A percentile compares a stretch with the other conserved stretches of the same genome.
phyloP scores from a whole-genome alignment of 1,284 basidiomycete genomes.

The Tilletia indica region DNA sequence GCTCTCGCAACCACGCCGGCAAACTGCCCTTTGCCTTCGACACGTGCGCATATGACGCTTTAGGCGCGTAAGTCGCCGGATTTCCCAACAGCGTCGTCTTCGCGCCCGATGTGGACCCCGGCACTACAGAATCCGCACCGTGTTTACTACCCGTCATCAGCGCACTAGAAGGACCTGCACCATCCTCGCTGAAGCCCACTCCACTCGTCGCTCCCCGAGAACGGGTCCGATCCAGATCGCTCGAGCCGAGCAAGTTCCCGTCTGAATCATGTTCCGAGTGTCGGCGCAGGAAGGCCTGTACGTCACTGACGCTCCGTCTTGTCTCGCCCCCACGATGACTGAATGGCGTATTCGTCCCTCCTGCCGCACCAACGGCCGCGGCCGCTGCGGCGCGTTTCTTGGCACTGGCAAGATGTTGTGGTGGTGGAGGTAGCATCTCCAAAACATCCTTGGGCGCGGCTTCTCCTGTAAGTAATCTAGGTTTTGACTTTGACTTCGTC shows the following conservation, averaged over 20 bases:
- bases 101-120: conserved; percentile 30
- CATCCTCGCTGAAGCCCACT: conserved; percentile 3
- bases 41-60: conserved; percentile 40
- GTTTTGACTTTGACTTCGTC: neutral
- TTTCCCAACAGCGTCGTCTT: conserved; percentile 25
- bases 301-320: conserved; percentile 22
- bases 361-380: conserved; percentile 1
- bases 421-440: conserved; percentile 28
- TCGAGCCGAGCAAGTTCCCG: conserved; percentile 7
- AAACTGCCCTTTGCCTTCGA: conserved; percentile 37
- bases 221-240: conserved; percentile 29
- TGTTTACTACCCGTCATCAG: neutral
- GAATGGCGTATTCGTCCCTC: conserved; percentile 6
- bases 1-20: conserved; percentile 53
- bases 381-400: conserved; percentile 19
- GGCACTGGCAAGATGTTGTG: conserved; percentile 27
- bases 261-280: conserved; percentile 28
- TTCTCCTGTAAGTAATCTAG: conserved; percentile 38
- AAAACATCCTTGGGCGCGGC: conserved; percentile 32
- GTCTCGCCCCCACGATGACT: conserved; percentile 24
- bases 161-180: neutral
- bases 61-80: conserved; percentile 36
- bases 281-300: conserved; percentile 27
- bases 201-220: conserved; percentile 25
- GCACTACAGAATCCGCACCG: conserved; percentile 21